Base-by-base conservation (phyloP, 352 stramenopile genomes). In the Globisporangium iwayamae region DNA sequence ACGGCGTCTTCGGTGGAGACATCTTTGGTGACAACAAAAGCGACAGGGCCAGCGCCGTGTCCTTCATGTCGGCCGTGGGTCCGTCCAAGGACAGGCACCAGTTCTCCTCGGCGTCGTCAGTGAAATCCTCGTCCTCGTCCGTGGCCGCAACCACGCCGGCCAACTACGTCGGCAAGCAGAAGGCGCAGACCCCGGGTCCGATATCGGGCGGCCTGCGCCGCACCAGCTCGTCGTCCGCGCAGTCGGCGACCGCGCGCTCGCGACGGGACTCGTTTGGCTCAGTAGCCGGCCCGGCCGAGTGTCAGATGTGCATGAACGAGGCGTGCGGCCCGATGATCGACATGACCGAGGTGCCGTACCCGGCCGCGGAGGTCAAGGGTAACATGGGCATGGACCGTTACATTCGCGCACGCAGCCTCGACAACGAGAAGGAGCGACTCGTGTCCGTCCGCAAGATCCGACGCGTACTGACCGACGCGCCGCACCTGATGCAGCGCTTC, bases 351-450 rank as follows among this genome's bases (percentile, higher is more conserved):
- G 76, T 90, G 28, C 73, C 80, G 25, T 92, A 94, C 62, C 74
- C 81, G 0, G 73, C 77, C 25, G 62, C 66, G 10, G 73, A 74
- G 39, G 66, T 73, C n/a, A 52, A 76, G 11, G 67, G 32, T 11
- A 47, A 51, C 4, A 67, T 47, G 8, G 69, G 72, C 30, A 55
- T 39, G 16, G 66, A 78, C n/a, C 53, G 69, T 34, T 88, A 80
- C 61, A 62, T 90, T 28, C 62, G 65, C 20, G 78, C 83, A 1
- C 65, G 74, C 4, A 63, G 71, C 16, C 57, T 90, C 32, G 78
- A 90, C 58, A 80, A 93, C 20, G 84, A 93, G 56, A 59, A 48
- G 13, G 80, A 83, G 39, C 79, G 82, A 0, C 51, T 90, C 2
- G 65, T 66, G 25, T 79, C 74, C 0, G 81, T 91, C 18, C 67